These are phyloP conservation scores for Mycena olivaceomarginata DNA, from an alignment of 768 basidiomycete species.

Conservation along the genomic window DNA sequence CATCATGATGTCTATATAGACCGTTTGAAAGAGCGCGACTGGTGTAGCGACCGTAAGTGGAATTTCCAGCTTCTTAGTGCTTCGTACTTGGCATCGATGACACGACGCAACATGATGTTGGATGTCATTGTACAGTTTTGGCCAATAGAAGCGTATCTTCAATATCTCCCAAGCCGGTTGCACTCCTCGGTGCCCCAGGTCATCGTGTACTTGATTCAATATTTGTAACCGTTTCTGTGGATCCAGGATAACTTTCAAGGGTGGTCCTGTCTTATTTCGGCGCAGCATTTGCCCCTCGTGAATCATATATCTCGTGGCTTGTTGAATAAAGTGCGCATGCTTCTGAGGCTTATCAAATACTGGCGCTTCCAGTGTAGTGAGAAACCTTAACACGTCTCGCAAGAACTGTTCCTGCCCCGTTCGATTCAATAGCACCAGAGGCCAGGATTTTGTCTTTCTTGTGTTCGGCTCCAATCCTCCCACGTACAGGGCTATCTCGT, in stretches of 20 bases:
- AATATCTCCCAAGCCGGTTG: no score
- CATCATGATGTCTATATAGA: slow-evolving; percentile 52
- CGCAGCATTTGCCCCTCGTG: slow-evolving; percentile 36
- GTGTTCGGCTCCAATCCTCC: neutral
- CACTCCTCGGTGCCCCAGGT: no score
- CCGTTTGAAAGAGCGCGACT: slow-evolving; percentile 9
- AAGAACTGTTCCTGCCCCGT: neutral
- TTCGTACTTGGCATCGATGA: slow-evolving; percentile 48
- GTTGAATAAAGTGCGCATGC: slow-evolving; percentile 30
- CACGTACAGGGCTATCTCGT: slow-evolving; percentile 18
- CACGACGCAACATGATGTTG: slow-evolving; percentile 50
- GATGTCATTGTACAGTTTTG: slow-evolving; percentile 42
- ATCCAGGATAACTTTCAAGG: no score
- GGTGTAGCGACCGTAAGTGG: no score
- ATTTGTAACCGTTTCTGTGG: no score
- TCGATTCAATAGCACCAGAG: no score
- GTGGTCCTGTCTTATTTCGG: slow-evolving; percentile 4
- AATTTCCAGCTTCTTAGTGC: no score
- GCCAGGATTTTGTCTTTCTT: neutral
- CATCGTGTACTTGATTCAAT: no score
- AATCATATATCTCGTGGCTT: slow-evolving; percentile 39
- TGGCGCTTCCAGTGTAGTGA: no score
- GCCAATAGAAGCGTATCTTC: no score
- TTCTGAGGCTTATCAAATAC: slow-evolving; percentile 26
- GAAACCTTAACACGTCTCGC: neutral